Evolutionary conservation across 2,329 filamentous ascomycete genomes (phyloP), one percentile per base, ranked within the genome.

Genomic region (Saccharata proteae): DNA sequence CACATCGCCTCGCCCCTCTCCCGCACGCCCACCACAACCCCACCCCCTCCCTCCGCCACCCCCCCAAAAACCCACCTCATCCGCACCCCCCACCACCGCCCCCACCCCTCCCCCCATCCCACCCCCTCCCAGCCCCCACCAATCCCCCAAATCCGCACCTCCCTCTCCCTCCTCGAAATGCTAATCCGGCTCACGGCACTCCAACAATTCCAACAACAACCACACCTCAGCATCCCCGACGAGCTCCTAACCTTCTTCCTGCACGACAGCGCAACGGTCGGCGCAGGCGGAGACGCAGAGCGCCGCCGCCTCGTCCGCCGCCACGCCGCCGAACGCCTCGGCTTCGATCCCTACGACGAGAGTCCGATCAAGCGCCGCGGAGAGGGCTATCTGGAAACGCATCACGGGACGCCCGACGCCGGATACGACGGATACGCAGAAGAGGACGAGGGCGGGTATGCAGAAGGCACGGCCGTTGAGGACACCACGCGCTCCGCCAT

Each of bases 201-300:
- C 10, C 86, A 93, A 50, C 84, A 93, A 59, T 93, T 90, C 53
- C 81, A 93, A 50, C 86, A 94, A 62, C 71, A 74, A 23, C 85
- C 82, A 0, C 85, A 93, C 46, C 69, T 93, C n/a, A 73, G 83
- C 5, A 90, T 93, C 38, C 81, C 81, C 1, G 86, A 94, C 49
- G 82, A 93, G 44, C 73, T 93, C 2, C 64, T 93, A 23, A 84
- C 79, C 31, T 92, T 93, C 59, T 94, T 93, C 58, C 64, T 94
- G 6, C 69, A 73, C 39, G 76, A 80, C 44, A 71, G 68, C 8
- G 71, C 71, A 18, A 74, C 73, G 2, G 78, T 75, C 1, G 77
- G 76, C 16, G 71, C 74, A 2, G 75, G 74, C 3, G 64, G 66
- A 4, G 71, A 80, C 41, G 62, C 70, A 4, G 64, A 75, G 18